These are phyloP conservation scores for Graphilbum fragrans DNA, from an alignment of 2,329 filamentous ascomycete species.

Conservation along the genomic window DNA sequence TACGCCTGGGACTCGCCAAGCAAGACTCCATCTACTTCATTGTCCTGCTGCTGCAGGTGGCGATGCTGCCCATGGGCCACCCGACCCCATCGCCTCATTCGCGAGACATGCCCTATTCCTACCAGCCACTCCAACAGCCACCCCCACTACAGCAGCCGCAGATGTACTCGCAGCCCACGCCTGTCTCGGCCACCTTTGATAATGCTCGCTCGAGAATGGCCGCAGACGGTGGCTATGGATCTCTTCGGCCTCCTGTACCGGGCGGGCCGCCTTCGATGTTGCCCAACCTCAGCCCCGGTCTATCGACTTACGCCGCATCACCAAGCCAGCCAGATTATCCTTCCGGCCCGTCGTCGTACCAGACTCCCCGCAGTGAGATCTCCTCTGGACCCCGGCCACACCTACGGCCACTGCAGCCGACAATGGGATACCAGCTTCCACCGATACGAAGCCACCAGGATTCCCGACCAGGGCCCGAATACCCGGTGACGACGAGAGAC, in stretches of 20 bases:
- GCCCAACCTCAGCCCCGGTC: conserved; percentile 27
- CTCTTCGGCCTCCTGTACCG: conserved; percentile 7
- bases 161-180: conserved; percentile 46
- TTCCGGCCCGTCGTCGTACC: conserved; percentile 32
- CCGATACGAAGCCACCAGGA: conserved; percentile 31
- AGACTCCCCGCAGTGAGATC: conserved; percentile 41
- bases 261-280: conserved; percentile 14
- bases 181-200: conserved; percentile 33
- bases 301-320: conserved; percentile 4
- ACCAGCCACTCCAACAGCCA: conserved; percentile 15
- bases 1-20: conserved; percentile 46
- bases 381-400: conserved; percentile 19
- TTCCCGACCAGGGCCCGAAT: conserved; percentile 7
- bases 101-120: conserved; percentile 28
- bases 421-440: conserved; percentile 29
- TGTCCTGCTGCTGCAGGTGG: conserved; percentile 32
- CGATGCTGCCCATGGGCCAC: conserved; percentile 25
- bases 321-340: conserved; percentile 28
- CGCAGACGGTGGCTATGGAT: conserved; percentile 9
- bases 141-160: conserved; percentile 8
- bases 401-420: conserved; percentile 13
- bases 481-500: conserved; percentile 20
- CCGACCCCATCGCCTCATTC: conserved; percentile 32
- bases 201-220: conserved; percentile 26
- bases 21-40: conserved; percentile 52